Evolutionary conservation across 2,329 filamentous ascomycete species (phyloP).

Genomic region (Lachnellula cervina): DNA sequence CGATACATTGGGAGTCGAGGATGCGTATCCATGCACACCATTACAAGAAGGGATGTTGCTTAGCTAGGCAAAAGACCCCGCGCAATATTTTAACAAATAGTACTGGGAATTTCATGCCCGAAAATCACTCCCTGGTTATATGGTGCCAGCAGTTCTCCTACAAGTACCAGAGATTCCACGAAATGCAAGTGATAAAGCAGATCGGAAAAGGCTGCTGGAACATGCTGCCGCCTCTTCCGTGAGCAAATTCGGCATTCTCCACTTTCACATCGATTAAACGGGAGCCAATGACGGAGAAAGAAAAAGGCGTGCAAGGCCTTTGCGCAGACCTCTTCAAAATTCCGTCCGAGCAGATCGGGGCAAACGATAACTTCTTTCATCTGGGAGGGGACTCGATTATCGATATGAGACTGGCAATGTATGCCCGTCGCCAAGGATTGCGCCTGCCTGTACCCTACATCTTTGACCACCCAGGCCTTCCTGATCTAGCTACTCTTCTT

Average conservation of each 20-base stretch:
- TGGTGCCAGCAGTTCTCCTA: constrained; percentile 29
- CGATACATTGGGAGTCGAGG: constrained; percentile 22
- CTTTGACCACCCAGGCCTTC: neutral
- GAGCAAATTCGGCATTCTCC: neutral
- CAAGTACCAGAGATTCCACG: constrained; percentile 25
- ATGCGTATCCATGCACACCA: constrained; percentile 35
- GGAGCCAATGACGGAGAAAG: neutral
- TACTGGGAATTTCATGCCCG: neutral
- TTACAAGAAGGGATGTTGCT: constrained; percentile 30
- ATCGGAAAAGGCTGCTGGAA: constrained; percentile 32
- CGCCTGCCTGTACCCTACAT: constrained; percentile 20
- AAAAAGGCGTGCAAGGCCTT: neutral
- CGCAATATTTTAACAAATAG: neutral
- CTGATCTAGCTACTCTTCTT: neutral
- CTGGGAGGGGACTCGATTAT: constrained; percentile 44
- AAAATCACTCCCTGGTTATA: constrained; percentile 27
- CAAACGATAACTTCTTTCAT: constrained; percentile 38
- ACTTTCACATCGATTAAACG: neutral
- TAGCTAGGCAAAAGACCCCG: constrained; percentile 14
- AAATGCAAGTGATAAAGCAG: constrained; percentile 28
- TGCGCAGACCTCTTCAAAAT: neutral
- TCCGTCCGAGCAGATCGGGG: neutral
- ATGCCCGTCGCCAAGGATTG: constrained; percentile 28
- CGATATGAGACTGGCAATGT: constrained; percentile 34
- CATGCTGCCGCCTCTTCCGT: constrained; percentile 1